Base-by-base conservation (phyloP, 2,329 filamentous ascomycete species). In the Fusarium annulatum region DNA sequence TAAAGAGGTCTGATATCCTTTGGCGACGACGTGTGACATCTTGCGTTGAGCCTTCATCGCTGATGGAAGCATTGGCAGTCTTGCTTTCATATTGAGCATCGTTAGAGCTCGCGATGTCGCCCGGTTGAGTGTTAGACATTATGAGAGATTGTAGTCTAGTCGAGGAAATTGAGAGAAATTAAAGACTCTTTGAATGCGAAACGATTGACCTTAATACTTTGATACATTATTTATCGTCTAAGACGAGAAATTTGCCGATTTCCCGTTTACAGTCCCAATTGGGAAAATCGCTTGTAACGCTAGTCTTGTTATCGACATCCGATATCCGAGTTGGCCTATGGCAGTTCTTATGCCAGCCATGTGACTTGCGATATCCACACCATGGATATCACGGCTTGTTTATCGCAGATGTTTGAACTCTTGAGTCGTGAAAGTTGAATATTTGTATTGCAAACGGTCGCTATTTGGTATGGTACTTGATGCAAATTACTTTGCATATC, bases 31-130 rank as follows among this genome's bases (percentile, higher is more conserved):
- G 8, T 8, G 34, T 11, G 21, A 23, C 19, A 18, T 51, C 15
- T 51, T 51, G 48, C 48, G 28, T 51, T 18, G 8, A 18, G 30
- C 48, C 48, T 34, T 51, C 48, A 34, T 18, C 5, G 14, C 30
- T 34, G 21, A 51, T 9, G 11, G 21, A 33, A 3, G 30, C 21
- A 5, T 51, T 18, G 3, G 21, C 21, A 7, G 48, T 14, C 15
- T 51, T 51, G 10, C 21, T 34, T 51, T 34, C 48, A 11, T 33
- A 0, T 9, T 23, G 48, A 33, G 21, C 48, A 9, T 51, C 30
- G 2, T 33, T 51, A 2, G 15, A 9, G 28, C 9, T 33, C 15
- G 3, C 9, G 3, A n/a, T 33, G 7, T 18, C 3, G 10, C n/a
- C 21, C 8, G 21, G 10, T 14, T 51, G 30, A 19, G 30, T 34